Evolutionary conservation across 768 basidiomycete species (phyloP), one percentile per base, ranked within the genome.

Genomic region (Termitomyces titanicus): DNA sequence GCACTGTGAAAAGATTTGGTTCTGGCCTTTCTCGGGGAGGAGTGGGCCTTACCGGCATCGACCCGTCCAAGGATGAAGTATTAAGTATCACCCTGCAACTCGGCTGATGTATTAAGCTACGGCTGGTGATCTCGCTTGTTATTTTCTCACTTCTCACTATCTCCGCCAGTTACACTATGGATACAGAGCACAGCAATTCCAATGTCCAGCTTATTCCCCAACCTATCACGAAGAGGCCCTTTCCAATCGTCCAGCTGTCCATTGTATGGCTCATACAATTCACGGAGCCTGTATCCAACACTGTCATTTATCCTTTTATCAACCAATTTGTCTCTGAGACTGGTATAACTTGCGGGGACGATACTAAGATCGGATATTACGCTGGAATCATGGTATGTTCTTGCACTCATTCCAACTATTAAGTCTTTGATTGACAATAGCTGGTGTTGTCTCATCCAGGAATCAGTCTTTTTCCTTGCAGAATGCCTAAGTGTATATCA

Each of bases 221-320:
- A 5, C 39, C 37, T 17, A 46, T 27, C 25, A 5, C 35, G 18
- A 58, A 42, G 20, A 55, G 45, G 17, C 74, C 74, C 3, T 61
- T 74, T 3, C 75, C 76, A 5, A 70, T 66, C 12, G 4, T 71
- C 17, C 74, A 74, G 46, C 63, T 74, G 15, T 63, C 58, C 2
- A 67, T 76, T 24, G 57, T 76, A 10, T 55, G 70, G 10, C 47
- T 71, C 9, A 64, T 76, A 5, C 72, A 71, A 47, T 54, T 69
- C 20, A 60, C 66, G 13, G 71, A 70, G 49, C 68, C 69, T 1
- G 54, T 69, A 3, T 61, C 65, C 0, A 60, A 58, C 31, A 64
- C 65, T 13, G 69, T 77, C 13, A 74, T 79, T 27, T 79, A 77
- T 52, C 77, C 77, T 4, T 79, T 79, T 60, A 67, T 77, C 46